Base-by-base conservation (phyloP, 805 yeast genomes). In the Barnettozyma salicaria region DNA sequence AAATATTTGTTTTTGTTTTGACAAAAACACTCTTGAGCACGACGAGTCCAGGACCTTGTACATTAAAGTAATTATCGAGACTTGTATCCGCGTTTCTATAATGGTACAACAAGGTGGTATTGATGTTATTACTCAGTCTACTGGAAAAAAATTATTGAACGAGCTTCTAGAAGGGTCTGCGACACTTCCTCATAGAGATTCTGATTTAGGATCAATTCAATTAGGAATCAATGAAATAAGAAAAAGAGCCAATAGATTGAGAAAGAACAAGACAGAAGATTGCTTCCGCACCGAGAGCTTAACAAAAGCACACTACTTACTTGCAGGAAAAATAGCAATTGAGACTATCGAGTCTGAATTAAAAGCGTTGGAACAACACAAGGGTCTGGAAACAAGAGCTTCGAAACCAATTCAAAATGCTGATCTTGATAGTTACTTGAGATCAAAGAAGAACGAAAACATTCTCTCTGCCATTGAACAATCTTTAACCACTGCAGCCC, bases 271-370 rank as follows among this genome's bases (percentile, higher is more conserved):
- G 26, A 52, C 54, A 14, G 70, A 66, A 25, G 54, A 55, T 14
- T 50, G 56, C 11, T 64, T 64, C 30, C 48, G 51, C 8, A 58
- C 63, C 29, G 68, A 66, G 5, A 40, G 34, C 23, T 70, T 63
- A 51, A 80, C 87, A 3, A 80, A 78, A 50, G 92, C 85, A 2
- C 97, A 92, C 55, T 92, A 92, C 57, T 64, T 92, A 27, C 65
- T 90, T 30, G 96, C 96, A 6, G 84, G 89, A 1, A 81, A 90
- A 52, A 97, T 97, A 1, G 73, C 85, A 28, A 80, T 90, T 34
- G 95, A 86, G 49, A 92, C 86, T 40, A 77, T 89, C 27, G 88
- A 84, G 46, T 61, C 61, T 22, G 80, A 77, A 33, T 59, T 80
- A 40, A 60, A 63, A 27, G 45, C 50, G 41, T 62, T 58, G 58